Conservation (phyloP, 164 flowering plant species). For the Tinospora cordifolia region DNA sequence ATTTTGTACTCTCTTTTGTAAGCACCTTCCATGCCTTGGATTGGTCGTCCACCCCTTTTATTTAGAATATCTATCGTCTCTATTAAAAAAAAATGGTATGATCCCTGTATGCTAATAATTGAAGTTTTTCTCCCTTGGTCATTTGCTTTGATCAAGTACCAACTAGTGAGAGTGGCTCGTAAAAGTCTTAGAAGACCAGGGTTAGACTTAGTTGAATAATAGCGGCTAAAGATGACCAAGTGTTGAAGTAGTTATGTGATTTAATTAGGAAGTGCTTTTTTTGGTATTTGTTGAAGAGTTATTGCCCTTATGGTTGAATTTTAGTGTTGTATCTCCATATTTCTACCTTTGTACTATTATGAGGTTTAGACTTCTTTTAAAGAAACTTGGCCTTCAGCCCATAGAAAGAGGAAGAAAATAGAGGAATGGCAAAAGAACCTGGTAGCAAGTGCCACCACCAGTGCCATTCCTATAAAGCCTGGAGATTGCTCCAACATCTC, state of each 20-base stretch:
- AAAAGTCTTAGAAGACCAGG: not conserved
- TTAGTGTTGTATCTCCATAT: not conserved
- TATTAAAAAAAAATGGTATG: too few species aligned
- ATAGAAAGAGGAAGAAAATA: not conserved
- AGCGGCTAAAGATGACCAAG: too few species aligned
- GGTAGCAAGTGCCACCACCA: slow-evolving; percentile 89
- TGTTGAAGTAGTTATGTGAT: not conserved
- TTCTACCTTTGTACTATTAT: not conserved
- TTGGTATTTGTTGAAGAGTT: too few species aligned
- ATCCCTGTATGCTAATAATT: not conserved
- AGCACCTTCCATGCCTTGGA: too few species aligned
- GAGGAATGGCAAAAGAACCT: slow-evolving; percentile 25
- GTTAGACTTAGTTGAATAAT: not conserved
- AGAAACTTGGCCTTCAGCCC: not conserved
- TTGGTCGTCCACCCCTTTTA: too few species aligned
- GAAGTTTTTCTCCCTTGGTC: not conserved
- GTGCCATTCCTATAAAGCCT: slow-evolving; percentile 58
- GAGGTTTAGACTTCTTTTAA: not conserved
- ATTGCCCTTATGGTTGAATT: not conserved
- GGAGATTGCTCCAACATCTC: slow-evolving; percentile 55
- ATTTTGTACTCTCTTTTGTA: too few species aligned
- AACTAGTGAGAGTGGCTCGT: not conserved
- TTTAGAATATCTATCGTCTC: too few species aligned
- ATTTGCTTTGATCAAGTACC: not conserved
- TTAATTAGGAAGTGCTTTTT: not conserved